Conservation (phyloP, 148 eudicot genomes). For the Diospyros lotus region DNA sequence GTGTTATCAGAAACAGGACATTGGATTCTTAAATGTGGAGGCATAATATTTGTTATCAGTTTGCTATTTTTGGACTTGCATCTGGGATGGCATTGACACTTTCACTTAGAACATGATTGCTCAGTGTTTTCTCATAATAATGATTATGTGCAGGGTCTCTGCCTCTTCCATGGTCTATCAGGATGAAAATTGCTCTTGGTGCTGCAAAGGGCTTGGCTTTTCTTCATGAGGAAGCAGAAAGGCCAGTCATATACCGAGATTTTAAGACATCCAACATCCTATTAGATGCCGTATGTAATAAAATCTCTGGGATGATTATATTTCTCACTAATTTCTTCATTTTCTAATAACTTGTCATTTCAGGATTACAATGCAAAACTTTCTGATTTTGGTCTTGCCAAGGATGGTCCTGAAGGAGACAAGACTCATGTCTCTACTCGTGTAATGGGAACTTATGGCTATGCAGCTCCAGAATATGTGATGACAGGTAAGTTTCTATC, state of each 20-base stretch:
- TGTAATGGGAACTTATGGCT: constrained; percentile 50
- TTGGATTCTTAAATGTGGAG: not conserved
- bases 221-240: constrained; percentile 51
- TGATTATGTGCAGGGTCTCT: constrained; percentile 32
- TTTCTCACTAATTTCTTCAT: constrained; percentile 3
- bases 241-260: constrained; percentile 46
- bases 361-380: constrained; percentile 51
- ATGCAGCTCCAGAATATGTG: constrained; percentile 47
- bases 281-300: constrained; percentile 39
- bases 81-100: not conserved
- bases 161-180: constrained; percentile 50
- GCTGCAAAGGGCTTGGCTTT: constrained; percentile 49
- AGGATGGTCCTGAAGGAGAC: constrained; percentile 47
- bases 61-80: not conserved
- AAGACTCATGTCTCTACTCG: constrained; percentile 51
- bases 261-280: constrained; percentile 49
- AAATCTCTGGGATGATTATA: not conserved
- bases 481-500: constrained; percentile 37
- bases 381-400: constrained; percentile 51
- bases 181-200: constrained; percentile 49
- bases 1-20: not conserved
- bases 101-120: not conserved
- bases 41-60: not conserved
- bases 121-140: not conserved
- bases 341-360: constrained; percentile 12